Evolutionary conservation across 306 rosid species (phyloP).

Genomic region (Citrullus mucosospermus): DNA sequence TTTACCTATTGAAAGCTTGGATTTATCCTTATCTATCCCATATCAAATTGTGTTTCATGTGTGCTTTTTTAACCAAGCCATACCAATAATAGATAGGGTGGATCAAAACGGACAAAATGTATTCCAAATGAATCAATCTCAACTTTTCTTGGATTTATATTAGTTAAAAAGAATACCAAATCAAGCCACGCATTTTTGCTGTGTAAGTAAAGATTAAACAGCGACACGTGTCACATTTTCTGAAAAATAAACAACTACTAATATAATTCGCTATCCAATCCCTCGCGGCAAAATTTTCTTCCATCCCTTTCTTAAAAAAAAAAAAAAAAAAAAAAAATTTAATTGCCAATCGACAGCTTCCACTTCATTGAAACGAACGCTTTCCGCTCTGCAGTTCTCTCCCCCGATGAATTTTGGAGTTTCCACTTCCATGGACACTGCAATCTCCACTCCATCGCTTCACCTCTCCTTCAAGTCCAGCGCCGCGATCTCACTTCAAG

Average conservation of each 20-base stretch:
- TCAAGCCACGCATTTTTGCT: no score
- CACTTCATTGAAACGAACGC: background rate
- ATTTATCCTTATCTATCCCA: no score
- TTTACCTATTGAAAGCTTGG: no score
- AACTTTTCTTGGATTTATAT: no score
- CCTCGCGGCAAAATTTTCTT: background rate
- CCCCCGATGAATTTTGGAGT: background rate
- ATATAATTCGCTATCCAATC: background rate
- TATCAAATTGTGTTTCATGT: no score
- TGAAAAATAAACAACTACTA: background rate
- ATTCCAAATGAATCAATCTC: no score
- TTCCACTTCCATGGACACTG: conserved; percentile 32
- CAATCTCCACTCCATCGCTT: conserved; percentile 15
- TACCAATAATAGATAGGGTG: no score
- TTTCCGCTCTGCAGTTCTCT: background rate
- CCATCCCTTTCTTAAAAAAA: background rate
- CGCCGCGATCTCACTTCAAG: conserved; percentile 8
- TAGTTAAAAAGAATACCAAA: no score
- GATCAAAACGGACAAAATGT: no score
- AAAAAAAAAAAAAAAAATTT: no score
- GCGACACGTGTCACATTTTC: background rate
- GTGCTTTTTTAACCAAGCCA: no score
- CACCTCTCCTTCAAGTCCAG: conserved; percentile 20
- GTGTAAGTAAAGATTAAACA: no score
- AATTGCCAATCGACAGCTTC: background rate